Evolutionary conservation across 1,139 yeast genomes (phyloP).

Genomic region (Lodderomyces margitis): DNA sequence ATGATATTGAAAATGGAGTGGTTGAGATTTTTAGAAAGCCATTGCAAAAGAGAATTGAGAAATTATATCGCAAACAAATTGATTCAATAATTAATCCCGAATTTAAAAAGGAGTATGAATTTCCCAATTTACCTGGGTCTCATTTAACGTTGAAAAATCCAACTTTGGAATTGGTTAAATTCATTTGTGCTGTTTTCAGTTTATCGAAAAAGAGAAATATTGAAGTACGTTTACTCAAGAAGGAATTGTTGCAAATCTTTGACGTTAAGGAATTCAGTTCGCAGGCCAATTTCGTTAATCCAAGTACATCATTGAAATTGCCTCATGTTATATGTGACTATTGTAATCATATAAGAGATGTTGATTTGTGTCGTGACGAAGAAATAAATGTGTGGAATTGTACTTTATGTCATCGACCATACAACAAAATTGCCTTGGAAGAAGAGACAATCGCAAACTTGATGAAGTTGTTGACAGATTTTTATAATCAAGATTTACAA

Average conservation of each 20-base stretch:
- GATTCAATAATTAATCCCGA: conserved; percentile 72
- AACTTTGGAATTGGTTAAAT: conserved; percentile 74
- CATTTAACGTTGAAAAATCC: conserved; percentile 65
- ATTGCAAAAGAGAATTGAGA: conserved; percentile 62
- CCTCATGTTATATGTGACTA: conserved; percentile 74
- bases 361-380: conserved; percentile 78
- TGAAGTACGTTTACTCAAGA: conserved; percentile 73
- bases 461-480: conserved; percentile 54
- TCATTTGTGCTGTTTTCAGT: conserved; percentile 67
- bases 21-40: conserved; percentile 59
- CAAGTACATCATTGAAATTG: conserved; percentile 66
- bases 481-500: conserved; percentile 74
- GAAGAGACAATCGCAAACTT: conserved; percentile 72
- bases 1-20: conserved; percentile 38
- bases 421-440: conserved; percentile 70
- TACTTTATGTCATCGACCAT: conserved; percentile 60
- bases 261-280: conserved; percentile 83
- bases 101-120: conserved; percentile 60
- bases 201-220: conserved; percentile 63
- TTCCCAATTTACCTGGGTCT: conserved; percentile 75
- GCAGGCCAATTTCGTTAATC: conserved; percentile 73
- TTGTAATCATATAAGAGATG: conserved; percentile 71
- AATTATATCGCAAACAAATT: conserved; percentile 63
- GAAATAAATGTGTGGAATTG: conserved; percentile 61
- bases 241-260: conserved; percentile 67